phyloP scores from a whole-genome alignment of 2,329 filamentous ascomycete genomes.

The Microdochium paspali region DNA sequence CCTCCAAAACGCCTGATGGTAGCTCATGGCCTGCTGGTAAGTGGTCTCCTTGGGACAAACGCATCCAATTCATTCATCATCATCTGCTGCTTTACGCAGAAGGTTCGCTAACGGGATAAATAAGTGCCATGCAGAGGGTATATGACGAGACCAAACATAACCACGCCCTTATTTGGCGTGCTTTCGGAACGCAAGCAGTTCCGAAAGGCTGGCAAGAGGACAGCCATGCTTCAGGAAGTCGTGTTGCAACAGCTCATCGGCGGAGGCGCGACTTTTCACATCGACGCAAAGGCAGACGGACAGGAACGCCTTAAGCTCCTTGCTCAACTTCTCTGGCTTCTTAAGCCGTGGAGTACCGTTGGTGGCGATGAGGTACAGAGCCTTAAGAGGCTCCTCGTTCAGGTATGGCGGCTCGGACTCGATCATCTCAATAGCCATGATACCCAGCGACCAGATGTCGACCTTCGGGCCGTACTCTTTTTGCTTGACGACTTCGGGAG shows the following conservation, averaged over 20 bases:
- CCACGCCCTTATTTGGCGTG: conserved; percentile 44
- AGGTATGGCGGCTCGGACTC: conserved; percentile 96
- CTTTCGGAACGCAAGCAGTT: conserved; percentile 82
- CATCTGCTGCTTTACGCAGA: background rate
- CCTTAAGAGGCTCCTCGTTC: conserved; percentile 96
- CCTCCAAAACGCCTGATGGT: background rate
- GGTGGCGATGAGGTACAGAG: conserved; percentile 92
- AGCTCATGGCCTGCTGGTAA: background rate
- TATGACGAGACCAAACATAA: background rate
- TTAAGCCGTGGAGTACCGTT: conserved; percentile 95
- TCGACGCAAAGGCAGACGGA: conserved; percentile 95
- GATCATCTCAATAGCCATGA: conserved; percentile 99
- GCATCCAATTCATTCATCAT: conserved; percentile 1
- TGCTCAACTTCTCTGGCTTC: conserved; percentile 96
- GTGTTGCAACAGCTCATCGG: conserved; percentile 79
- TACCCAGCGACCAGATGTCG: conserved; percentile 96
- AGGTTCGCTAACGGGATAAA: background rate
- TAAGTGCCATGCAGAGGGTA: conserved; percentile 1
- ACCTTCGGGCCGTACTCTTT: conserved; percentile 98
- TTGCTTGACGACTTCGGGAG: conserved; percentile 97
- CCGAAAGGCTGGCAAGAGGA: conserved; percentile 70
- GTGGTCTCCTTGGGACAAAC: background rate
- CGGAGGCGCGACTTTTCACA: conserved; percentile 87
- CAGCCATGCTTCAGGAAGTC: conserved; percentile 94
- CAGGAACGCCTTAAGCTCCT: conserved; percentile 95